Evolutionary conservation across 2,329 filamentous ascomycete genomes (phyloP).

Genomic region (Phyllosticta citribraziliensis): DNA sequence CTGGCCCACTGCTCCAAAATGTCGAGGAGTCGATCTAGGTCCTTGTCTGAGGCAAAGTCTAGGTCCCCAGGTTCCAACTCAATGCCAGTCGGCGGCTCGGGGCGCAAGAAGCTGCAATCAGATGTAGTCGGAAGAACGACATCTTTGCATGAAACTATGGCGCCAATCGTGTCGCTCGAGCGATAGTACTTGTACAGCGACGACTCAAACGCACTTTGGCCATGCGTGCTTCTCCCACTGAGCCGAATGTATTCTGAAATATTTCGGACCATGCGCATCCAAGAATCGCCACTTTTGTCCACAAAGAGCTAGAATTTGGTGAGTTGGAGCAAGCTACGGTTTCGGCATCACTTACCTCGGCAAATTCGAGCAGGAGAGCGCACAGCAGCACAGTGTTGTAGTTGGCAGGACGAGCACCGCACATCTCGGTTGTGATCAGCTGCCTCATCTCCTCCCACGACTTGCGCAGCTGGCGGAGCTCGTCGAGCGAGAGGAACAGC

Average conservation of each 20-base stretch:
- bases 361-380: neutral
- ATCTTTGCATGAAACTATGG: constrained; percentile 3
- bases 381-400: constrained; percentile 4
- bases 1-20: constrained; percentile 7
- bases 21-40: neutral
- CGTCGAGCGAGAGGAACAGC: neutral
- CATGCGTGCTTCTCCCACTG: neutral
- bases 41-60: neutral
- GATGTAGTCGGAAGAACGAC: neutral
- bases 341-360: neutral
- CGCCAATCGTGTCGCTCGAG: constrained; percentile 2
- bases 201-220: neutral
- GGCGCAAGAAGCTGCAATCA: neutral
- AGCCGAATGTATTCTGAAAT: constrained; percentile 2
- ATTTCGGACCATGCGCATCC: neutral
- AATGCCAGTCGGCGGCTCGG: neutral
- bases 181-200: constrained; percentile 4
- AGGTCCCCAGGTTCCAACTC: neutral
- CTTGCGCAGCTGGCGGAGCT: neutral
- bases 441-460: neutral
- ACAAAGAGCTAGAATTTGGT: constrained; percentile 1
- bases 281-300: constrained; percentile 3
- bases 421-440: neutral
- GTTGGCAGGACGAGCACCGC: neutral
- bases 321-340: neutral